A percentile compares a stretch with the other conserved stretches of the same genome.
Evolutionary conservation across 768 basidiomycete species (phyloP).

Genomic region (Cytidiella melzeri): DNA sequence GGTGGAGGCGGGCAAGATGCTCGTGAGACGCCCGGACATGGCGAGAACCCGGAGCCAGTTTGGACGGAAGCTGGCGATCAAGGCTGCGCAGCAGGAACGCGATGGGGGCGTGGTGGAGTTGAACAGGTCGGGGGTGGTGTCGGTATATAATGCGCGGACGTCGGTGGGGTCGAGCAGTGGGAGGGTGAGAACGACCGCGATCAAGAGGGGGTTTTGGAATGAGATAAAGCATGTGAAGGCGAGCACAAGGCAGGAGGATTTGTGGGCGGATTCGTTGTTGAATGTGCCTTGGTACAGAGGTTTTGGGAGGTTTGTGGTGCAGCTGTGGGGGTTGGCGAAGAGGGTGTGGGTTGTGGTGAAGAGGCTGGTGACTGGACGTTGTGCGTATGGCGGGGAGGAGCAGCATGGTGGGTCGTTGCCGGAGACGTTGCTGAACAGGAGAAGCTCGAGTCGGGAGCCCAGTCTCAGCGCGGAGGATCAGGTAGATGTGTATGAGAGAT

Average conservation of each 20-base stretch:
- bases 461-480: slow-evolving; percentile 24
- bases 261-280: slow-evolving; percentile 24
- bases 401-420: not conserved
- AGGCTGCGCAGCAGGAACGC: slow-evolving; percentile 5
- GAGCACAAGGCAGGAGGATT: slow-evolving; percentile 29
- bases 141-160: slow-evolving; percentile 20
- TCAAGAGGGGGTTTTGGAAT: slow-evolving; percentile 39
- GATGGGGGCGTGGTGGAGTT: slow-evolving; percentile 30
- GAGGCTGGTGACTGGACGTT: not conserved
- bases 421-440: not conserved
- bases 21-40: not conserved
- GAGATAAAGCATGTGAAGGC: slow-evolving; percentile 42
- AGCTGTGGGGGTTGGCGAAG: not conserved
- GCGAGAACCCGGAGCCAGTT: not conserved
- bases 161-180: not conserved
- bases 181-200: slow-evolving; percentile 18
- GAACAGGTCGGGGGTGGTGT: slow-evolving; percentile 36
- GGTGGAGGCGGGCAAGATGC: slow-evolving; percentile 13
- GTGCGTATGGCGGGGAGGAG: not conserved
- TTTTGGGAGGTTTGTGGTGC: not conserved
- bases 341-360: not conserved
- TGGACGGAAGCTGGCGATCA: not conserved
- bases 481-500: slow-evolving; percentile 44
- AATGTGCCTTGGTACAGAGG: slow-evolving; percentile 29
- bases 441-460: not conserved